phyloP scores from a whole-genome alignment of 2,329 filamentous ascomycete genomes.

The Dryadomyces quercivorus region DNA sequence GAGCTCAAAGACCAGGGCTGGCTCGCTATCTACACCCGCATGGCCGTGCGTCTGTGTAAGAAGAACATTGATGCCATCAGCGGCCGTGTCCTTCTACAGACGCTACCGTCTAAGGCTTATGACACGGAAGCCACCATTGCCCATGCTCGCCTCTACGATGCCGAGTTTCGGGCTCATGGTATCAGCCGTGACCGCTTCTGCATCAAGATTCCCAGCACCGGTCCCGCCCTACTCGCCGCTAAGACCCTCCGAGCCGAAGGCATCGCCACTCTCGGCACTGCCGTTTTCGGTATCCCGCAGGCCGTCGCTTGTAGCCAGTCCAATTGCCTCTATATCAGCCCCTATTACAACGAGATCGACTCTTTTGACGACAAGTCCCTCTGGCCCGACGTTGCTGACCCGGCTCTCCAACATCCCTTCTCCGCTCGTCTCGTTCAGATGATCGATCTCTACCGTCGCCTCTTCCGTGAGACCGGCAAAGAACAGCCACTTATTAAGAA shows the following conservation, averaged over 20 bases:
- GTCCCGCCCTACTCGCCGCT: conserved; percentile 31
- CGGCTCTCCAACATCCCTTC: conserved; percentile 33
- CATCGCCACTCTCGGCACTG: conserved; percentile 31
- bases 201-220: conserved; percentile 39
- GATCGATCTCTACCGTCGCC: conserved; percentile 30
- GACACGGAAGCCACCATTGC: conserved; percentile 29
- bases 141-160: conserved; percentile 32
- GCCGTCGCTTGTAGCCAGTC: conserved; percentile 37
- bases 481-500: conserved; percentile 35
- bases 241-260: conserved; percentile 29
- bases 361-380: conserved; percentile 29
- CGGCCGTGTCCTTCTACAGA: conserved; percentile 37
- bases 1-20: conserved; percentile 32
- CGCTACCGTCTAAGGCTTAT: conserved; percentile 32
- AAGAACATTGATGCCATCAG: conserved; percentile 31
- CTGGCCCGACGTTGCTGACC: conserved; percentile 35
- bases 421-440: conserved; percentile 35
- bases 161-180: conserved; percentile 30
- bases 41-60: conserved; percentile 34
- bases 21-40: conserved; percentile 34
- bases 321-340: conserved; percentile 33
- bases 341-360: conserved; percentile 34
- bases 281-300: conserved; percentile 33
- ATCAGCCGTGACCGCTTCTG: conserved; percentile 32
- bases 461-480: conserved; percentile 33